Evolutionary conservation across 2,329 filamentous ascomycete species (phyloP), one percentile per base, ranked within the genome.

Genomic region (Bipolaris gigantea): DNA sequence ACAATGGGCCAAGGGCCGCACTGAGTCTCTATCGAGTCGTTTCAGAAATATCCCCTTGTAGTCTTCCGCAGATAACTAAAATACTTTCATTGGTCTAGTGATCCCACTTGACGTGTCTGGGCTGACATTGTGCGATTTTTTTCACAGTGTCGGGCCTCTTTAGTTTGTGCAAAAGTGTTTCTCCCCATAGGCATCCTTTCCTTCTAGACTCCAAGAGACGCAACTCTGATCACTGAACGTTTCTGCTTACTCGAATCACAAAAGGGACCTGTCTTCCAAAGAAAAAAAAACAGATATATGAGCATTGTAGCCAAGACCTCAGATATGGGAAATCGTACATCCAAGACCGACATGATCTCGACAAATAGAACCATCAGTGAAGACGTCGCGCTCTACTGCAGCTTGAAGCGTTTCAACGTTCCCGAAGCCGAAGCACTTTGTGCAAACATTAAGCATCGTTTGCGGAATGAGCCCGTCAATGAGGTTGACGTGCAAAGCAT

Each of bases 401-500:
- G 4, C 21, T 11, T 51, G 13, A 4, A 5, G 8, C 32, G 6
- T 10, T 2, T n/a, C 9, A 1, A 36, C 13, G 23, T 13, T 15
- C 39, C 27, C 7, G n/a, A 48, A 23, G 50, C 39, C 25, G 10
- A 39, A 3, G 10, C 32, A 2, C n/a, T 53, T 2, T 30, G 27
- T n/a, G 3, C 16, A 3, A 13, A 9, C n/a, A 41, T 51, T 43
- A 45, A 46, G 30, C 10, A 8, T 5, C 50, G 40, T 2, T 16
- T 57, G 16, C 13, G 16, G 27, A 33, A 39, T 8, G 43, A 54
- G 30, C 55, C 50, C 11, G 36, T 51, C 25, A 41, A 15, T 4
- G 55, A 57, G 15, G 5, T 48, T 4, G 55, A 54, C 6, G 46
- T 57, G 5, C 38, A 57, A 30, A 40, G 5, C 5, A 34, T 57